Percentiles rank a stretch among this genome's conserved stretches.
phyloP scores from a whole-genome alignment of 1,284 basidiomycete genomes.

The Trametes hirsuta region DNA sequence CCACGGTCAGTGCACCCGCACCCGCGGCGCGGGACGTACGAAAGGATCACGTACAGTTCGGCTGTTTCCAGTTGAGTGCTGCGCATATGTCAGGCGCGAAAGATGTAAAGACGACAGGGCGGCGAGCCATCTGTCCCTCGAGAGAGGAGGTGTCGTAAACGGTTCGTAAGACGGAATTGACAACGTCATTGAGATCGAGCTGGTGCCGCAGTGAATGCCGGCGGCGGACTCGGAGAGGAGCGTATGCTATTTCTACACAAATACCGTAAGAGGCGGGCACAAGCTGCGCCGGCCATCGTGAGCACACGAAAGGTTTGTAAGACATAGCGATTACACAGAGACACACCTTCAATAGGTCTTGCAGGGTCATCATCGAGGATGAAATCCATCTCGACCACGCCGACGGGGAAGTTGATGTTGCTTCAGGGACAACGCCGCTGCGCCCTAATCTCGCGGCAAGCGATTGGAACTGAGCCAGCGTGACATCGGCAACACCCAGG shows the following conservation, averaged over 20 bases:
- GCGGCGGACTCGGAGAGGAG: slow-evolving; percentile 46
- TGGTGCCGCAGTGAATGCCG: slow-evolving; percentile 51
- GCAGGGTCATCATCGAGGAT: slow-evolving; percentile 69
- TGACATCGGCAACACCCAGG: slow-evolving; percentile 84
- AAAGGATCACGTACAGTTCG: slow-evolving; percentile 74
- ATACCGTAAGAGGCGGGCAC: slow-evolving; percentile 77
- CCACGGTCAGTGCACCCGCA: background rate
- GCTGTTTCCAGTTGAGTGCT: slow-evolving; percentile 98
- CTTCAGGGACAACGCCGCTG: slow-evolving; percentile 37
- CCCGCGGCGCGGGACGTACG: background rate
- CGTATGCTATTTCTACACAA: slow-evolving; percentile 82
- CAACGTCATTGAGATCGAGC: slow-evolving; percentile 77
- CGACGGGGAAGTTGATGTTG: slow-evolving; percentile 39
- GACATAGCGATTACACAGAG: background rate
- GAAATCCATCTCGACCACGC: slow-evolving; percentile 65
- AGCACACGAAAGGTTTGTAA: slow-evolving; percentile 1
- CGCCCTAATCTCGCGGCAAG: slow-evolving; percentile 62
- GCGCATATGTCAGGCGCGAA: slow-evolving; percentile 89
- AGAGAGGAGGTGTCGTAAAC: slow-evolving; percentile 72
- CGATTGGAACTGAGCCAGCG: slow-evolving; percentile 75
- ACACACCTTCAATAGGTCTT: slow-evolving; percentile 72
- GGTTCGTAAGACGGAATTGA: slow-evolving; percentile 80
- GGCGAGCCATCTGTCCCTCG: slow-evolving; percentile 53
- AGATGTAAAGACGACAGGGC: slow-evolving; percentile 86
- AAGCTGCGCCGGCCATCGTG: slow-evolving; percentile 45